These are phyloP conservation scores for Hypoxylon rickii DNA, from an alignment of 495 filamentous ascomycete genomes.

Conservation along the genomic window DNA sequence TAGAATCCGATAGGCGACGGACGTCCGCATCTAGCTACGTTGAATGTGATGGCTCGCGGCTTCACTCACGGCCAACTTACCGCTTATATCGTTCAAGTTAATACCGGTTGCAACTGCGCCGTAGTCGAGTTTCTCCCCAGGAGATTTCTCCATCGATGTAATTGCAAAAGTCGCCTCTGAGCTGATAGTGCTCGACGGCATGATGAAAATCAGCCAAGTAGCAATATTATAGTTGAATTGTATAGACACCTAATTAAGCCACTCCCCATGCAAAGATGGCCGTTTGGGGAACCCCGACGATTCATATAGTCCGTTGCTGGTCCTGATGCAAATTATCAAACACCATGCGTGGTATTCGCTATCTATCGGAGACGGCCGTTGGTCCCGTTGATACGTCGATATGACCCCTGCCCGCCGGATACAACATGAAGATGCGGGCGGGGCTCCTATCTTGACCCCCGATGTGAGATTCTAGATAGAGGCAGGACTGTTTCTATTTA, in stretches of 20 bases:
- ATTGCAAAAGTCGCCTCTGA: constrained; percentile 26
- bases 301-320: too few species aligned
- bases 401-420: too few species aligned
- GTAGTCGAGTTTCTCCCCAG: constrained; percentile 33
- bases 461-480: too few species aligned
- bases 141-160: constrained; percentile 27
- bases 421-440: too few species aligned
- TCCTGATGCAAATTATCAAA: constrained; percentile 16
- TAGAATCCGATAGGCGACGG: constrained; percentile 40
- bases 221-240: background rate
- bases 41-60: background rate
- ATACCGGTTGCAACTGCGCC: constrained; percentile 36
- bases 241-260: background rate
- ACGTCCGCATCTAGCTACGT: constrained; percentile 41
- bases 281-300: too few species aligned
- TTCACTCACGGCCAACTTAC: constrained; percentile 7
- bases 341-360: constrained; percentile 11
- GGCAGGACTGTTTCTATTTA: too few species aligned
- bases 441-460: too few species aligned
- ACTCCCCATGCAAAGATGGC: background rate
- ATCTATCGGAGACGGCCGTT: constrained; percentile 31
- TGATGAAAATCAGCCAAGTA: constrained; percentile 1
- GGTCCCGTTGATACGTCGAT: too few species aligned
- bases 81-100: constrained; percentile 37
- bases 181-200: constrained; percentile 21